Base-by-base conservation (phyloP, 495 filamentous ascomycete species). In the Geopyxis carbonaria region DNA sequence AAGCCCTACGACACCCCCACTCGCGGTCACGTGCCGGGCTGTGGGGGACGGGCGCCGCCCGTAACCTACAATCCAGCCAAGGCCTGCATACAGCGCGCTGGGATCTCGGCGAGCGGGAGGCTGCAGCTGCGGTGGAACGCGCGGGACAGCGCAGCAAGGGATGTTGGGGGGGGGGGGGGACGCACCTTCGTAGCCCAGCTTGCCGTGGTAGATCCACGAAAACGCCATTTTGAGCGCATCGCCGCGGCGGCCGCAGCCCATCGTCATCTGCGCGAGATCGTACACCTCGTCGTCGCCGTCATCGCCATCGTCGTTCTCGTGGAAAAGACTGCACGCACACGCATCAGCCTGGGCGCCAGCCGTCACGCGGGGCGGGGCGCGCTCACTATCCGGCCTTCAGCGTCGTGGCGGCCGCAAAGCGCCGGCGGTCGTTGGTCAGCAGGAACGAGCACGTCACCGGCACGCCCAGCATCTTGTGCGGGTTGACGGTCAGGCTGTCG, bases 401-500 rank as follows among this genome's bases (percentile, higher is more conserved):
- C 19, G 78, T 89, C 54, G 87, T 93, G 1, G 84, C 82, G 5
- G 58, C 61, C 54, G 83, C 76, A 51, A 94, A 91, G 22, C 75
- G 60, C 22, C 68, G 61, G 47, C 85, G 56, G 56, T 94, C 86
- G 5, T 64, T 60, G 0, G 73, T 78, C 8, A 97, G 67, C 6
- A 97, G 68, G 63, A 92, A 92, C 5, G 79, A 85, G 59, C 87
- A 97, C 2, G 86, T 91, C 24, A 89, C 58, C 0, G 87, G 87
- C 6, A 80, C 80, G 28, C 80, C 81, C 48, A 97, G 68, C 89
- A 94, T 97, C 60, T 94, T 94, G 59, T 97, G 87, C 44, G 89
- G 86, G 57, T 91, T 93, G 28, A 93, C 68, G 6, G 81, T 76
- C 21, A 94, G 64, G 24, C 72, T 80, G 60, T 93, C 65, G 6